Evolutionary conservation across 2,329 filamentous ascomycete genomes (phyloP), one percentile per base, ranked within the genome.

Genomic region (Penicillium decumbens): DNA sequence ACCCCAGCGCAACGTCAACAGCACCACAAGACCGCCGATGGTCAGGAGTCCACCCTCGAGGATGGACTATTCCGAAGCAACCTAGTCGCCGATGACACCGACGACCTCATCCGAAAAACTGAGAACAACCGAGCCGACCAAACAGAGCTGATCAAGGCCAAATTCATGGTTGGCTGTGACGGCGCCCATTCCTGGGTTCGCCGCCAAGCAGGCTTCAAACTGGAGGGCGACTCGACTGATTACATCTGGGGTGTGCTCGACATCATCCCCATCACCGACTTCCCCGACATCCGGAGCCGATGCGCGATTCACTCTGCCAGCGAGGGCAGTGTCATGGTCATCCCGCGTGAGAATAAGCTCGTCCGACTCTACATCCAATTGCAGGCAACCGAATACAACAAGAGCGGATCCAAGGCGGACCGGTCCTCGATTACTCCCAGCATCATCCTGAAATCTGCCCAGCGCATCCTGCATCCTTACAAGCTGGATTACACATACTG

Each of bases 311-410:
- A 84, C 59, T 81, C 77, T 1, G 79, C 73, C 0, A 25, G 29
- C 37, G 43, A 33, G 0, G 83, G 83, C 0, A 82, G 75, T 45
- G 66, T 86, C 23, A 83, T 86, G 80, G 75, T 84, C 1, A 84
- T 85, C 15, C 83, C 83, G 0, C 74, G 83, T 12, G 83, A 85
- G 61, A 78, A 80, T 30, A 81, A 78, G 48, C 70, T 87, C 3
- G 81, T 85, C 0, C 75, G 84, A 4, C 63, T 85, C 1, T 86
- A 85, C 50, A 84, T 87, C 43, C 82, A 87, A 62, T 73, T 88
- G 15, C 80, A 66, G 0, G 69, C 53, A 58, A 77, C 58, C 59
- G 72, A 29, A 54, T 73, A 61, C 61, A 68, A 37, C 1, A 41
- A 77, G 66, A 67, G 74, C 57, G 52, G 73, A 71, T 60, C 72